phyloP scores from a whole-genome alignment of 371 early-diverging fungal genomes.

The Apophysomyces sp. region DNA sequence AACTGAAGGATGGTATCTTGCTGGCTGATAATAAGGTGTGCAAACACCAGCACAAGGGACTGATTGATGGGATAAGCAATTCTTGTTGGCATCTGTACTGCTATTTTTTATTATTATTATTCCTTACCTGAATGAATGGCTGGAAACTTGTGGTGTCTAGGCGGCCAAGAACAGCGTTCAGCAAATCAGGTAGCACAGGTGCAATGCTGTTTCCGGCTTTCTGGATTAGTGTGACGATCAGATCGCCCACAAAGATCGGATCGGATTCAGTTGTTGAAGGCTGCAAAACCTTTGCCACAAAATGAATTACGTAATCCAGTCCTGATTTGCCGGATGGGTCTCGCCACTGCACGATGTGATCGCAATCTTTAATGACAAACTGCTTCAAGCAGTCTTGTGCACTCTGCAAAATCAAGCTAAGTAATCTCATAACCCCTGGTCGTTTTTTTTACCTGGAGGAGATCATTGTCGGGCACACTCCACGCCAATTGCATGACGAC shows the following conservation, averaged over 20 bases:
- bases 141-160: constrained; percentile 72
- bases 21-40: constrained; percentile 76
- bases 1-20: constrained; percentile 70
- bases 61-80: constrained; percentile 15
- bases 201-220: constrained; percentile 70
- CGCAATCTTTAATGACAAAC: constrained; percentile 63
- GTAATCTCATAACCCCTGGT: background rate
- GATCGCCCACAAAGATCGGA: constrained; percentile 85
- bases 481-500: constrained; percentile 72
- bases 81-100: background rate
- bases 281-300: constrained; percentile 74
- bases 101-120: background rate
- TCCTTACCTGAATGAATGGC: constrained; percentile 72
- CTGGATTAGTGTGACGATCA: constrained; percentile 81
- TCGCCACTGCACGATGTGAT: constrained; percentile 64
- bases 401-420: constrained; percentile 30
- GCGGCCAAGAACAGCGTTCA: constrained; percentile 71
- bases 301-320: constrained; percentile 74
- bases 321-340: constrained; percentile 71
- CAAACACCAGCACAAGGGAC: constrained; percentile 87
- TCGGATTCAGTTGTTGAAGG: constrained; percentile 79
- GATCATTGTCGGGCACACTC: constrained; percentile 60
- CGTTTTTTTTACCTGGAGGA: constrained; percentile 31
- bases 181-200: constrained; percentile 75
- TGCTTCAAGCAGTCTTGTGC: constrained; percentile 67